These are phyloP conservation scores for Neurospora sp. DNA, from an alignment of 2,329 filamentous ascomycete genomes.

Conservation along the genomic window DNA sequence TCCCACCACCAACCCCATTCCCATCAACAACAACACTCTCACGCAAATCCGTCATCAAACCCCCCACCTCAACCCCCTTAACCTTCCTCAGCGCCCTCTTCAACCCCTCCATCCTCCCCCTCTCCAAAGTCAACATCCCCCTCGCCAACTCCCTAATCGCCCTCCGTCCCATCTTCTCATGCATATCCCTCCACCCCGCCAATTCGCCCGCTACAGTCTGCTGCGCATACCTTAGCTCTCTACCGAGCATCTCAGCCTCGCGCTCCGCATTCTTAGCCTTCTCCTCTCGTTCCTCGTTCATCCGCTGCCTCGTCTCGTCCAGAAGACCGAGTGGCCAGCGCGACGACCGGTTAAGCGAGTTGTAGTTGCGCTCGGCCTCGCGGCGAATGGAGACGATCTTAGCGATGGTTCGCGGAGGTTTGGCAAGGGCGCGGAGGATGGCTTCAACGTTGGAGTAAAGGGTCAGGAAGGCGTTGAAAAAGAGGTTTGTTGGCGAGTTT, in stretches of 20 bases:
- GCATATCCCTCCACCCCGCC: slow-evolving; percentile 87
- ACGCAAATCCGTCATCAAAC: neutral
- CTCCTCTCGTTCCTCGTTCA: slow-evolving; percentile 76
- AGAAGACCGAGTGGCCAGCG: slow-evolving; percentile 74
- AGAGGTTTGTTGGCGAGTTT: slow-evolving; percentile 60
- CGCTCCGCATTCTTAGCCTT: slow-evolving; percentile 60
- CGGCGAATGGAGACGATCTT: slow-evolving; percentile 67
- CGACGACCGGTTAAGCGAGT: slow-evolving; percentile 62
- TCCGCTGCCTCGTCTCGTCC: slow-evolving; percentile 75
- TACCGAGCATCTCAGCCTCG: slow-evolving; percentile 65
- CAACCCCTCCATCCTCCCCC: slow-evolving; percentile 70
- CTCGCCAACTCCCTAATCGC: slow-evolving; percentile 69
- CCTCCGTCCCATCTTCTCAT: slow-evolving; percentile 65
- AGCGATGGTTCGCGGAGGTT: slow-evolving; percentile 68
- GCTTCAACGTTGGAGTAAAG: slow-evolving; percentile 79
- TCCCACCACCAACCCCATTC: neutral
- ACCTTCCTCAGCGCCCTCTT: slow-evolving; percentile 64
- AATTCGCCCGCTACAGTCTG: slow-evolving; percentile 86
- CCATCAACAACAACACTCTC: neutral
- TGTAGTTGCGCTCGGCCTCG: slow-evolving; percentile 67
- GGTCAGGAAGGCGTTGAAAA: slow-evolving; percentile 68
- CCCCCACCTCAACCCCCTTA: slow-evolving; percentile 14
- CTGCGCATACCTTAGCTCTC: slow-evolving; percentile 83
- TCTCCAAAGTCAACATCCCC: slow-evolving; percentile 72
- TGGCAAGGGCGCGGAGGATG: slow-evolving; percentile 67